Evolutionary conservation across 2,329 filamentous ascomycete genomes (phyloP), one percentile per base, ranked within the genome.

Genomic region (Aspergillus terreus): DNA sequence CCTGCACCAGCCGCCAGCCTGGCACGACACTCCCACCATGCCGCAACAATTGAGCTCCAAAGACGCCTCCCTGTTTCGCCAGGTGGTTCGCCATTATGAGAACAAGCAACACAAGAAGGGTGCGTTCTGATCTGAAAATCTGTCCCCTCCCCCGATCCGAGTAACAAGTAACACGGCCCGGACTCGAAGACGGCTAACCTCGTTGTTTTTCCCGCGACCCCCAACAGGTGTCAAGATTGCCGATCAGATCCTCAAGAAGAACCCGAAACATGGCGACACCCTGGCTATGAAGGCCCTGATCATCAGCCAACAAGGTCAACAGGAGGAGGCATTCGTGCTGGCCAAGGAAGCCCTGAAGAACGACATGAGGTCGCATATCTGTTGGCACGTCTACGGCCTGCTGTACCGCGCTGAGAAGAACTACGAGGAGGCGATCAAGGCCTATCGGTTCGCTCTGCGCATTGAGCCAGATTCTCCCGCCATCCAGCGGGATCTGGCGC

Each of bases 221-320:
- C 56, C 50, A 48, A 59, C 50, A 84, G 92, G 92, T 70, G 80
- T 99, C 68, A 99, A 97, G 77, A 86, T 88, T 44, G 92, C 94
- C 62, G 94, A 99, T 71, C 90, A 96, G 75, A 96, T 99, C 69
- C 84, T 99, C 60, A 89, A 88, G 71, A 97, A 96, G 75, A 86
- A 88, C 68, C 90, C 92, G 40, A 94, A 90, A 65, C 94, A 99
- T 86, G 95, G 92, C 68, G 95, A 99, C 72, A 99, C 94, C 21
- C 87, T 95, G 76, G 95, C 94, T 49, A 99, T 99, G 94, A 99
- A 99, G 77, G 92, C 94, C 51, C 80, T 99, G 61, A 96, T 97
- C 61, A 83, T 97, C 73, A 97, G 95, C 72, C 87, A 88, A 42
- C 87, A 92, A 73, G 90, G 91, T 62, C 92, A 95, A 75, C 86